These are phyloP conservation scores for Chernovozyma sophiae-reginae DNA, from an alignment of 1,139 yeast genomes.

Conservation along the genomic window DNA sequence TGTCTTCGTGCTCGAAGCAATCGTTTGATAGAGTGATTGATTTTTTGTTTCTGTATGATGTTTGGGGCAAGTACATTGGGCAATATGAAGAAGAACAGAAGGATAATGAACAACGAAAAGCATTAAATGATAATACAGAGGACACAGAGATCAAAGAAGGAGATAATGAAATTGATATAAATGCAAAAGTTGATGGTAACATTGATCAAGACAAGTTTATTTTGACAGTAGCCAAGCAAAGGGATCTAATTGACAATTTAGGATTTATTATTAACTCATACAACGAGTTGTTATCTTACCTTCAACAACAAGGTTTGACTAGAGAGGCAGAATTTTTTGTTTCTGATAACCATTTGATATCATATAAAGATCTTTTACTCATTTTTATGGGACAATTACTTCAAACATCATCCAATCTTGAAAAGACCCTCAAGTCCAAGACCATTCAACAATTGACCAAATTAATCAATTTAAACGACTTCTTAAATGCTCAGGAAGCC, in stretches of 20 bases:
- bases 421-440: slow-evolving; percentile 63
- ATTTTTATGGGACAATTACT: slow-evolving; percentile 63
- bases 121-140: too few species aligned
- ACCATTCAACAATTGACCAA: slow-evolving; percentile 63
- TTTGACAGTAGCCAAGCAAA: slow-evolving; percentile 50
- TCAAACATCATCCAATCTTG: slow-evolving; percentile 61
- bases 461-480: slow-evolving; percentile 42
- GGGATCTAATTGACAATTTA: slow-evolving; percentile 56
- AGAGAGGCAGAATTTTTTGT: slow-evolving; percentile 23
- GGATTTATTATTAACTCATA: slow-evolving; percentile 47
- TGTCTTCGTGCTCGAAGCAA: slow-evolving; percentile 36
- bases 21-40: slow-evolving; percentile 47
- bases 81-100: slow-evolving; percentile 16
- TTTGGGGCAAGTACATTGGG: slow-evolving; percentile 37
- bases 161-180: slow-evolving; percentile 9
- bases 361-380: slow-evolving; percentile 61
- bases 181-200: slow-evolving; percentile 1
- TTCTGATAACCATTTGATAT: slow-evolving; percentile 12
- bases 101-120: too few species aligned
- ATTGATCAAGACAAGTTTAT: neutral
- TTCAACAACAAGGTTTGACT: slow-evolving; percentile 19
- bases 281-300: slow-evolving; percentile 8
- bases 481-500: slow-evolving; percentile 51
- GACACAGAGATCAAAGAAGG: too few species aligned
- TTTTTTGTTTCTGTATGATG: slow-evolving; percentile 25